Evolutionary conservation across 192 early-diverging fungal species (phyloP).

Genomic region (Gamsiella multidivaricata): DNA sequence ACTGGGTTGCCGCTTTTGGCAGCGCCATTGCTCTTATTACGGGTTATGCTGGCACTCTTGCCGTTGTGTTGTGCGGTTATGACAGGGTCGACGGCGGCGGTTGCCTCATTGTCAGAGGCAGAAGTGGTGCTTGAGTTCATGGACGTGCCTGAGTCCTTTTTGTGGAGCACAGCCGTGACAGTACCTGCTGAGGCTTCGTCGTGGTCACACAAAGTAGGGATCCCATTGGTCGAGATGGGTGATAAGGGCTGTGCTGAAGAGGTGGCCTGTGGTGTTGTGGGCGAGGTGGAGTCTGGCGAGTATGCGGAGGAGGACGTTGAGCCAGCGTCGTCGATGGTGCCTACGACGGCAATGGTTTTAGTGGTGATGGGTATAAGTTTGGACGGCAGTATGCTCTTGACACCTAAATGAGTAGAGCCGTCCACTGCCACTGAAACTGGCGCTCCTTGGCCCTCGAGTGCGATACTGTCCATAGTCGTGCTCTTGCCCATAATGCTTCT

Average conservation of each 20-base stretch:
- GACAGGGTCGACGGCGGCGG: neutral
- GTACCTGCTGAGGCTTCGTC: neutral
- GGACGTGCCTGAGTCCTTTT: conserved; percentile 49
- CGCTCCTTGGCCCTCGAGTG: too few species aligned
- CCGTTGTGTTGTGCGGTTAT: neutral
- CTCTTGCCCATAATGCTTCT: too few species aligned
- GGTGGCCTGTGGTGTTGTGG: neutral
- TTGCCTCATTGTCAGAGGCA: neutral
- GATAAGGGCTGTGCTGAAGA: conserved; percentile 5
- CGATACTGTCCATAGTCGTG: too few species aligned
- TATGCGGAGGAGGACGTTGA: conserved; percentile 1
- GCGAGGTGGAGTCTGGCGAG: conserved; percentile 6
- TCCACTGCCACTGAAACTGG: too few species aligned
- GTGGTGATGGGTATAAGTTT: neutral
- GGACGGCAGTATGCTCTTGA: neutral
- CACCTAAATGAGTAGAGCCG: too few species aligned
- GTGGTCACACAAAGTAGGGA: neutral
- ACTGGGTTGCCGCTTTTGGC: neutral
- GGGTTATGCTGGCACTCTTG: conserved; percentile 1
- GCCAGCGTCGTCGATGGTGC: neutral
- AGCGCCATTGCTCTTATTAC: neutral
- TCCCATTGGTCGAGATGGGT: neutral
- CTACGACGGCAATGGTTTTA: too few species aligned
- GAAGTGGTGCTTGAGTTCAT: conserved; percentile 10
- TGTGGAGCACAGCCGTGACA: conserved; percentile 27